phyloP scores from a whole-genome alignment of 768 basidiomycete species.

The Fomitopsis pulvina region DNA sequence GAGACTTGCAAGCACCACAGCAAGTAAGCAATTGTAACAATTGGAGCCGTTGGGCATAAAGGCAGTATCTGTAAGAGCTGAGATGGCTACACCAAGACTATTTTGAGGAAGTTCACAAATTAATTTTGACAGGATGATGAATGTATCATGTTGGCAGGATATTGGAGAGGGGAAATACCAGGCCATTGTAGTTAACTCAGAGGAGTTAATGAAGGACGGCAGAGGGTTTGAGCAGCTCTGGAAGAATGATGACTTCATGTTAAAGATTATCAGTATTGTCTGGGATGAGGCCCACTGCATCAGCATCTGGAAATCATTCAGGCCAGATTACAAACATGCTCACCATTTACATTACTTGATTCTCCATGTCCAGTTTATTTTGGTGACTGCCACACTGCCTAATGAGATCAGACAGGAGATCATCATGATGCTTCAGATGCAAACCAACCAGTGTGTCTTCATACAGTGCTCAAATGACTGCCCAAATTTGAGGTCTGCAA shows the following conservation, averaged over 20 bases:
- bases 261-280: constrained; percentile 20
- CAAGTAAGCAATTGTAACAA: too few species aligned
- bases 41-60: too few species aligned
- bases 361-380: constrained; percentile 6
- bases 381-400: not conserved
- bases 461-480: not conserved
- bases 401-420: not conserved
- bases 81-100: too few species aligned
- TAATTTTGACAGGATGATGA: too few species aligned
- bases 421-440: not conserved
- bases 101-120: too few species aligned
- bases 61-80: too few species aligned
- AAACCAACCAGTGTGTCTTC: not conserved
- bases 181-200: constrained; percentile 24
- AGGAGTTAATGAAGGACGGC: constrained; percentile 17
- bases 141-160: too few species aligned
- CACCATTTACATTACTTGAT: constrained; percentile 23
- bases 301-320: constrained; percentile 31
- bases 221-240: constrained; percentile 17
- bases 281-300: constrained; percentile 37
- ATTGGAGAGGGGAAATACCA: constrained; percentile 20
- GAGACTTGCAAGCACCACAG: too few species aligned
- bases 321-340: constrained; percentile 26
- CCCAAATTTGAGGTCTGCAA: not conserved
- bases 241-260: constrained; percentile 17